A percentile compares a stretch with the other conserved stretches of the same genome.
Evolutionary conservation across 2,329 filamentous ascomycete species (phyloP).

Genomic region (Aschersonia sp.): DNA sequence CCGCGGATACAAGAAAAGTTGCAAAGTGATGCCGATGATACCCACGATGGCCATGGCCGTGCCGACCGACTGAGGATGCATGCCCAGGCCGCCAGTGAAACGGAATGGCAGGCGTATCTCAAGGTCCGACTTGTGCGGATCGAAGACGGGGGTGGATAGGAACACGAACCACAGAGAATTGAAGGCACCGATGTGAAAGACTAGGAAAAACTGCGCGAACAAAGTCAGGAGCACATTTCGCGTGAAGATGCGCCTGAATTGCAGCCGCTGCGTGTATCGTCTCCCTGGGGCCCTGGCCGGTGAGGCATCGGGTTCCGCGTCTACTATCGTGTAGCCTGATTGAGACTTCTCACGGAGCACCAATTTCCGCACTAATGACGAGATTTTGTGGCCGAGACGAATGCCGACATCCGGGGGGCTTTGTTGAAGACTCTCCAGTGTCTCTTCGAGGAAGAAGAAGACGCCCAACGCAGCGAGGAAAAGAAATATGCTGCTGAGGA

Average conservation of each 20-base stretch:
- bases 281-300: not conserved
- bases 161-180: constrained; percentile 66
- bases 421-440: constrained; percentile 28
- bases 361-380: constrained; percentile 2
- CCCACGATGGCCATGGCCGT: constrained; percentile 66
- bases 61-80: constrained; percentile 58
- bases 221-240: constrained; percentile 40
- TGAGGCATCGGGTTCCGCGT: too few species aligned
- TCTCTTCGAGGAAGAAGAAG: constrained; percentile 39
- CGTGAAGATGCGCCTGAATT: constrained; percentile 41
- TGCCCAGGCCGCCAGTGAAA: constrained; percentile 64
- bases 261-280: constrained; percentile 31
- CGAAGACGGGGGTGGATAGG: constrained; percentile 54
- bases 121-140: constrained; percentile 20
- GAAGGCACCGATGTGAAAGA: constrained; percentile 63
- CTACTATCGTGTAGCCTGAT: too few species aligned
- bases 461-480: constrained; percentile 25
- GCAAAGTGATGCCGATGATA: constrained; percentile 55
- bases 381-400: constrained; percentile 22
- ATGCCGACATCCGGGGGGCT: constrained; percentile 23
- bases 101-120: constrained; percentile 34
- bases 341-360: too few species aligned
- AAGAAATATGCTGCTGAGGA: constrained; percentile 35
- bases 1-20: constrained; percentile 47
- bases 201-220: constrained; percentile 53